These are phyloP conservation scores for Fusarium sororula DNA, from an alignment of 2,329 filamentous ascomycete genomes.

Conservation along the genomic window DNA sequence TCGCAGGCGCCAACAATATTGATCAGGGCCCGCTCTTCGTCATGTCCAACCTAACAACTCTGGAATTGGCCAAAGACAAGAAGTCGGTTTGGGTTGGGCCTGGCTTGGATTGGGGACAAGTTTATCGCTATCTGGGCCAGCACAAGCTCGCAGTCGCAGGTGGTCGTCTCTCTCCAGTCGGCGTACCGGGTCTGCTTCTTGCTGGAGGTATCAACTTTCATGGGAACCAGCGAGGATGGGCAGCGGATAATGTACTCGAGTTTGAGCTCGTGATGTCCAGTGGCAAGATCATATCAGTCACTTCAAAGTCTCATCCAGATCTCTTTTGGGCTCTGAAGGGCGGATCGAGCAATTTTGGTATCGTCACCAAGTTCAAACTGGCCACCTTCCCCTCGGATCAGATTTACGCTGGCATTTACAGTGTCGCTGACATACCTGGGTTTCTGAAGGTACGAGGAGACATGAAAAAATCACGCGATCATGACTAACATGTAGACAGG, in stretches of 20 bases:
- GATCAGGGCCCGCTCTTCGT: constrained; percentile 18
- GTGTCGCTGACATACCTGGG: constrained; percentile 4
- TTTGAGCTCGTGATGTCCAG: constrained; percentile 55
- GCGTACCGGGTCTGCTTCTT: constrained; percentile 24
- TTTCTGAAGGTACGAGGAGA: constrained; percentile 6
- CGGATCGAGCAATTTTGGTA: constrained; percentile 49
- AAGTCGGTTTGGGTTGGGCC: constrained; percentile 26
- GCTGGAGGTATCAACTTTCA: constrained; percentile 35
- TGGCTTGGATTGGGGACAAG: constrained; percentile 30
- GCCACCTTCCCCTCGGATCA: constrained; percentile 33
- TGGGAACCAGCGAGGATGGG: constrained; percentile 42
- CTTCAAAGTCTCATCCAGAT: constrained; percentile 45
- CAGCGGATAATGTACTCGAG: constrained; percentile 43
- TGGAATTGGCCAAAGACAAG: constrained; percentile 11
- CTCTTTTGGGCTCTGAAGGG: constrained; percentile 50
- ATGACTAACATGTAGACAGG: background rate
- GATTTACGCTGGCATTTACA: constrained; percentile 24
- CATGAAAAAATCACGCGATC: no score
- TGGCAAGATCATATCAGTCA: constrained; percentile 52
- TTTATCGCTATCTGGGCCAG: constrained; percentile 15
- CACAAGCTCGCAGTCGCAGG: constrained; percentile 22
- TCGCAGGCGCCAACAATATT: constrained; percentile 33
- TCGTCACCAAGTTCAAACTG: constrained; percentile 47
- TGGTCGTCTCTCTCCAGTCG: constrained; percentile 28
- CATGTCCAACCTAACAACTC: constrained; percentile 25